These are phyloP conservation scores for Aureobasidium zeae DNA, from an alignment of 2,329 filamentous ascomycete species.

Conservation along the genomic window DNA sequence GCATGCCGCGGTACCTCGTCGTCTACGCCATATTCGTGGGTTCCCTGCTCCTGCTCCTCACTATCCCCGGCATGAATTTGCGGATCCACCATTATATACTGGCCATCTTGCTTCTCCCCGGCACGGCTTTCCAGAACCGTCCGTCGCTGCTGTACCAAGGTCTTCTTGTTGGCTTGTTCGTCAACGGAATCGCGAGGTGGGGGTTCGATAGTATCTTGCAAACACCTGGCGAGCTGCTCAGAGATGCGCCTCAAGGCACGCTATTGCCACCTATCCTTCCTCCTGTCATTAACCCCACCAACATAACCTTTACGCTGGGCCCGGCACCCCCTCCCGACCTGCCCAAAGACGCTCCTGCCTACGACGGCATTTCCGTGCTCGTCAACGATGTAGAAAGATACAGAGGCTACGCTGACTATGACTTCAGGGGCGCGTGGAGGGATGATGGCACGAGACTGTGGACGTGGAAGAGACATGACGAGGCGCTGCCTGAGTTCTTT, in stretches of 20 bases:
- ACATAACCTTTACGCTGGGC: constrained; percentile 56
- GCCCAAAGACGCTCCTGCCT: constrained; percentile 35
- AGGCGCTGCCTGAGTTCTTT: constrained; percentile 57
- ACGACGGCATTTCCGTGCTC: constrained; percentile 68
- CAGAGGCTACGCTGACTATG: constrained; percentile 45
- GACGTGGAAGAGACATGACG: constrained; percentile 29
- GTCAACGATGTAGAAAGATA: constrained; percentile 82
- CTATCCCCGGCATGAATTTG: constrained; percentile 66
- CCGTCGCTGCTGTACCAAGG: constrained; percentile 82
- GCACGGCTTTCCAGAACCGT: constrained; percentile 80
- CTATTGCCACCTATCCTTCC: constrained; percentile 44
- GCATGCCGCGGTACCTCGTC: constrained; percentile 66
- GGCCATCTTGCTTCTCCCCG: constrained; percentile 74
- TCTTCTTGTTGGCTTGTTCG: constrained; percentile 77
- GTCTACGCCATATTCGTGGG: constrained; percentile 63
- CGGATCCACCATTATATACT: constrained; percentile 95
- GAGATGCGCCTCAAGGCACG: constrained; percentile 44
- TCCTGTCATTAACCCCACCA: constrained; percentile 41
- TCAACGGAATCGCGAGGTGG: constrained; percentile 91
- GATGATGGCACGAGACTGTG: constrained; percentile 28
- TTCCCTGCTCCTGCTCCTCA: constrained; percentile 60
- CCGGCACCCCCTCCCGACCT: constrained; percentile 27
- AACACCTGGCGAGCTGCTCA: constrained; percentile 63
- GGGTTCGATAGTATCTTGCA: constrained; percentile 84
- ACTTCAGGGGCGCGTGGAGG: constrained; percentile 44